Percentiles rank a stretch among this genome's conserved stretches.
Evolutionary conservation across 2,329 filamentous ascomycete genomes (phyloP).

Genomic region (Apiospora kogelbergensis): DNA sequence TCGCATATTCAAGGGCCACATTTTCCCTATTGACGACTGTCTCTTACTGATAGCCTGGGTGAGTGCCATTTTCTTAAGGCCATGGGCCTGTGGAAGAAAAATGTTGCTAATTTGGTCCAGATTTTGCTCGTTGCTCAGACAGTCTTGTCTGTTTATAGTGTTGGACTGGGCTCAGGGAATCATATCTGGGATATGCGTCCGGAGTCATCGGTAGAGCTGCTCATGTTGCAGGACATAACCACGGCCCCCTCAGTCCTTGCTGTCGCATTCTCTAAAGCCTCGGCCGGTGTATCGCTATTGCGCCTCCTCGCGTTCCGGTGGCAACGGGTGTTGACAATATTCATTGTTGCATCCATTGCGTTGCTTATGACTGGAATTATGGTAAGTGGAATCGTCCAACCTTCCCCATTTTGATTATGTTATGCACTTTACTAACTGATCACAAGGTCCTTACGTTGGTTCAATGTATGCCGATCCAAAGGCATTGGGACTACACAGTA

Average conservation of each 20-base stretch:
- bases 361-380: conserved; percentile 22
- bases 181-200: neutral
- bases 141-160: neutral
- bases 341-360: conserved; percentile 25
- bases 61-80: neutral
- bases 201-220: neutral
- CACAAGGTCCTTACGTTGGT: conserved; percentile 19
- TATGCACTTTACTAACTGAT: no score
- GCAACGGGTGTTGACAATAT: conserved; percentile 22
- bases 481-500: conserved; percentile 11
- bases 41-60: neutral
- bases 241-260: conserved; percentile 22
- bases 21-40: neutral
- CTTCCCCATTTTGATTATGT: no score
- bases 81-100: neutral
- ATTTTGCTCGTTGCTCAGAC: neutral
- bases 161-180: neutral
- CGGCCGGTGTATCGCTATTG: conserved; percentile 30
- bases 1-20: neutral
- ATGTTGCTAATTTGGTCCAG: neutral
- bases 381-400: neutral
- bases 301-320: conserved; percentile 21
- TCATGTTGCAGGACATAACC: neutral
- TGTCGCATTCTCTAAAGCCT: conserved; percentile 30
- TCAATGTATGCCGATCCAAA: conserved; percentile 19